Evolutionary conservation across 106 monocot species (phyloP).

Genomic region (Acorus gramineus): DNA sequence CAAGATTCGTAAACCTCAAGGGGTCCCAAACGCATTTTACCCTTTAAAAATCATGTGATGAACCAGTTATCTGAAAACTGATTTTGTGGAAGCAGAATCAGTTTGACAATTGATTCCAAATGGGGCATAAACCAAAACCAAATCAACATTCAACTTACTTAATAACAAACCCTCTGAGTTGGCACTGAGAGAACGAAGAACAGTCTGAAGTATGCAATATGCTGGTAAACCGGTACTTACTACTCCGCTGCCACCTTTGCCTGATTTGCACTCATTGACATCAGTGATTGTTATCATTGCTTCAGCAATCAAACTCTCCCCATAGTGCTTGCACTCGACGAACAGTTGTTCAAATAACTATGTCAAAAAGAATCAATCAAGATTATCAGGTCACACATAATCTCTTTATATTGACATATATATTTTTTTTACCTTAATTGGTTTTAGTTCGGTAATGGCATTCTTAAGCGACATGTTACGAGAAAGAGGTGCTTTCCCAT

Average conservation of each 20-base stretch:
- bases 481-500: constrained; percentile 35
- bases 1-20: too few relatives aligned
- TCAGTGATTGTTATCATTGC: constrained; percentile 48
- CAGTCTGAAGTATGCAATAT: constrained; percentile 42
- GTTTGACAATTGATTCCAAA: too few relatives aligned
- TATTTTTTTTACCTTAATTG: constrained; percentile 59
- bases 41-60: too few relatives aligned
- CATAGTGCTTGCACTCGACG: constrained; percentile 36
- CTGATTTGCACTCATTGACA: constrained; percentile 28
- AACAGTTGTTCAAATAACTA: constrained; percentile 58
- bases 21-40: too few relatives aligned
- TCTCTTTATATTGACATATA: too few relatives aligned
- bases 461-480: constrained; percentile 55
- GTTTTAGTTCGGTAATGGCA: constrained; percentile 59
- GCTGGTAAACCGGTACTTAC: constrained; percentile 61
- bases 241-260: constrained; percentile 24
- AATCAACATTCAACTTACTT: constrained; percentile 22
- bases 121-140: too few relatives aligned
- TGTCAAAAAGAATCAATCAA: too few relatives aligned
- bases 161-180: constrained; percentile 42
- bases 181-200: constrained; percentile 39
- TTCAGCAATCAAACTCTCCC: constrained; percentile 37
- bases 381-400: too few relatives aligned
- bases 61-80: too few relatives aligned
- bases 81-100: too few relatives aligned